These are phyloP conservation scores for Debaryomycetaceae sp. DNA, from an alignment of 1,139 yeast species.

Conservation along the genomic window DNA sequence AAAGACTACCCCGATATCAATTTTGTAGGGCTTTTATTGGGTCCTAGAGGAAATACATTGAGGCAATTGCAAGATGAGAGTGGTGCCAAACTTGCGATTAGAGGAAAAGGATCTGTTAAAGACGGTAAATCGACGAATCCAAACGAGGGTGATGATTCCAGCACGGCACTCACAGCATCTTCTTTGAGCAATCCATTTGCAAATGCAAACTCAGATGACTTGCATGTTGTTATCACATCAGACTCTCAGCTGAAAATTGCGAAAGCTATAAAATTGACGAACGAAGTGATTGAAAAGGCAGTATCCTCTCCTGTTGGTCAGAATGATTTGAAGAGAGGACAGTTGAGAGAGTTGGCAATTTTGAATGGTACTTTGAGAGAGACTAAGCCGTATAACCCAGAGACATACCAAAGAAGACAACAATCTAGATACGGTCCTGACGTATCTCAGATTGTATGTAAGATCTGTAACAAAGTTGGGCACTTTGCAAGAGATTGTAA, in stretches of 20 bases:
- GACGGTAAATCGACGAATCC: constrained; percentile 63
- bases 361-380: constrained; percentile 92
- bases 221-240: constrained; percentile 86
- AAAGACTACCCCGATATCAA: constrained; percentile 89
- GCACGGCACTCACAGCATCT: constrained; percentile 11
- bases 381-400: constrained; percentile 68
- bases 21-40: constrained; percentile 85
- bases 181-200: constrained; percentile 24
- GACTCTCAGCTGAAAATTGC: constrained; percentile 77
- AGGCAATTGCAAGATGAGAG: constrained; percentile 76
- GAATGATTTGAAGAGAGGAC: constrained; percentile 87
- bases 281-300: constrained; percentile 76
- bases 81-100: constrained; percentile 80
- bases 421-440: constrained; percentile 39
- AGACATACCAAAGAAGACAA: constrained; percentile 41
- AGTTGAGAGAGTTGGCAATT: constrained; percentile 86
- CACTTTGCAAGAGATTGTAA: constrained; percentile 89
- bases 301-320: constrained; percentile 90
- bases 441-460: constrained; percentile 64
- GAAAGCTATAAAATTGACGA: constrained; percentile 71
- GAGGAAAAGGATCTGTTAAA: constrained; percentile 94
- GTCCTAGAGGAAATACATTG: constrained; percentile 94
- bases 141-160: constrained; percentile 17
- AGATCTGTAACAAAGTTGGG: constrained; percentile 76
- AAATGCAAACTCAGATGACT: constrained; percentile 53